A percentile compares a stretch with the other conserved stretches of the same genome.
Evolutionary conservation across 148 eudicot species (phyloP).

Genomic region (Diospyros kaki): DNA sequence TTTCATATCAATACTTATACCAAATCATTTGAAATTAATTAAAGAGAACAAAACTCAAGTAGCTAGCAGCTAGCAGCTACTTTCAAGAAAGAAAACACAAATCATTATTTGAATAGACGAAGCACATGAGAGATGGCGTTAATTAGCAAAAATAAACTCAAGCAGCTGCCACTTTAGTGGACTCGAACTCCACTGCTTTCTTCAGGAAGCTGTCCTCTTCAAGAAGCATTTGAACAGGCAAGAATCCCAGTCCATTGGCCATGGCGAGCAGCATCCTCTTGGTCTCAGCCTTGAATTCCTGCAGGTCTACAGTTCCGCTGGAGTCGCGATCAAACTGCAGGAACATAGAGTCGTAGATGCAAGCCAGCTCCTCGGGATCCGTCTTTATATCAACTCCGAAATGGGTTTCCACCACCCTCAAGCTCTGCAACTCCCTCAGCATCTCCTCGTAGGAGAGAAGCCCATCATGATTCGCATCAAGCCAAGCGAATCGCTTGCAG

Average conservation of each 20-base stretch:
- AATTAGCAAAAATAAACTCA: no score
- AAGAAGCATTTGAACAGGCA: slow-evolving; percentile 23
- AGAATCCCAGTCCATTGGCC: slow-evolving; percentile 19
- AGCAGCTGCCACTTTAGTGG: background rate
- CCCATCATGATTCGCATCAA: slow-evolving; percentile 21
- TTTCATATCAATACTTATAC: no score
- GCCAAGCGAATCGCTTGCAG: slow-evolving; percentile 10
- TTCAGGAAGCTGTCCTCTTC: slow-evolving; percentile 22
- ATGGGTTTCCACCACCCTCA: slow-evolving; percentile 22
- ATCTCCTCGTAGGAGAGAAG: slow-evolving; percentile 18
- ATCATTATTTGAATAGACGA: no score
- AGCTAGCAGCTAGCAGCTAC: no score
- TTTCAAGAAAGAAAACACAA: no score
- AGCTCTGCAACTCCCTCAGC: slow-evolving; percentile 19
- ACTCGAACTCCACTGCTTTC: slow-evolving; percentile 19
- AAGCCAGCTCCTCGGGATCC: slow-evolving; percentile 10
- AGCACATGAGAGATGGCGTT: no score
- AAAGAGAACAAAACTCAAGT: no score
- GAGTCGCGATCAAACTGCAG: slow-evolving; percentile 21
- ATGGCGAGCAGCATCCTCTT: slow-evolving; percentile 20
- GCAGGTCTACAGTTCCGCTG: slow-evolving; percentile 18
- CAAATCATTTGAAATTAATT: no score
- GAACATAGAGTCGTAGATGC: slow-evolving; percentile 10
- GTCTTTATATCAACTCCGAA: slow-evolving; percentile 16
- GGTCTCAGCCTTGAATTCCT: slow-evolving; percentile 23